These are phyloP conservation scores for Solanum lignicaule DNA, from an alignment of 257 asterid species.

Conservation along the genomic window DNA sequence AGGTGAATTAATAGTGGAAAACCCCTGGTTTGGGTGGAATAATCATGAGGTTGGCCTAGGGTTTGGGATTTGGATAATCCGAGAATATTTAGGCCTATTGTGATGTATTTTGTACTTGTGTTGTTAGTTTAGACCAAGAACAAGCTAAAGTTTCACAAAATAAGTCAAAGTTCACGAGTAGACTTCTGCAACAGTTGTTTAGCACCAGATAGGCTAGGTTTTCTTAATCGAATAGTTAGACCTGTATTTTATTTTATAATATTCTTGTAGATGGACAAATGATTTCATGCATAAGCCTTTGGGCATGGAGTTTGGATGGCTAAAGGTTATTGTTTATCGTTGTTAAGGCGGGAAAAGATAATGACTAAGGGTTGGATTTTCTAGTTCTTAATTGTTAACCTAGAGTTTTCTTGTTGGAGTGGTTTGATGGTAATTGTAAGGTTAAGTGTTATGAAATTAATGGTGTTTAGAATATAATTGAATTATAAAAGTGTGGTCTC, in stretches of 20 bases:
- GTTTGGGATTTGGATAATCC: neutral
- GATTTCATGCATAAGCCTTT: neutral
- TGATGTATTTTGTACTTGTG: neutral
- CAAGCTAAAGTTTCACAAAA: neutral
- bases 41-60: neutral
- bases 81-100: neutral
- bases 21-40: neutral
- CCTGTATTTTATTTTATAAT: too few species aligned
- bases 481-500: neutral
- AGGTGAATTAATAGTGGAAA: neutral
- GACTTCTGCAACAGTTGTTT: too few species aligned
- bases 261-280: neutral
- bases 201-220: neutral
- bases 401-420: neutral
- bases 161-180: neutral
- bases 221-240: neutral
- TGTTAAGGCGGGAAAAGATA: neutral
- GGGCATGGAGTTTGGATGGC: neutral
- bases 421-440: neutral
- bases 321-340: neutral
- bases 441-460: neutral
- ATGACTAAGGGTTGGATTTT: neutral
- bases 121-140: neutral
- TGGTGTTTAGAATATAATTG: neutral
- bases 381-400: neutral